Percentiles rank a stretch among this genome's conserved stretches.
Evolutionary conservation across 1,284 basidiomycete species (phyloP).

Genomic region (Sporisorium exsertum): DNA sequence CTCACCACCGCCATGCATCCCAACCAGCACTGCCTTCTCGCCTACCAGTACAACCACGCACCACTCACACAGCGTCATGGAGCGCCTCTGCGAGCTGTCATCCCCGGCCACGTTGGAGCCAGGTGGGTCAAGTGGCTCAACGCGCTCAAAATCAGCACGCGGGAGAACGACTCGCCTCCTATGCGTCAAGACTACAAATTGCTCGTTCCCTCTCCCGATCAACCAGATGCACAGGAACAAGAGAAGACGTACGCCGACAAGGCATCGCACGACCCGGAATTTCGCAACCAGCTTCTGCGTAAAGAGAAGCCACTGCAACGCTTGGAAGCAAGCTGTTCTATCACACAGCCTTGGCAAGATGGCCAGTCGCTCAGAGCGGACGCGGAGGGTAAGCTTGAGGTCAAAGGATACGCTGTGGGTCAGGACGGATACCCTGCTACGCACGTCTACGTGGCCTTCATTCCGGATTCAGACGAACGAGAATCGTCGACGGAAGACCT

Average conservation of each 20-base stretch:
- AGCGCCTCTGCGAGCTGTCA: slow-evolving; percentile 76
- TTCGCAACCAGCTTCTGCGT: slow-evolving; percentile 20
- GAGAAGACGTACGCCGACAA: slow-evolving; percentile 24
- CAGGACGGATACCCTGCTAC: slow-evolving; percentile 39
- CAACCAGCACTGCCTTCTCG: slow-evolving; percentile 45
- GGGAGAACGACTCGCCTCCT: slow-evolving; percentile 29
- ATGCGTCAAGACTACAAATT: slow-evolving; percentile 43
- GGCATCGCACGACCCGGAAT: slow-evolving; percentile 13
- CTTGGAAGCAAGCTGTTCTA: slow-evolving; percentile 39
- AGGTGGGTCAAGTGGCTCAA: slow-evolving; percentile 84
- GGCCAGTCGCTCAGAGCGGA: not conserved
- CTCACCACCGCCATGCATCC: slow-evolving; percentile 52
- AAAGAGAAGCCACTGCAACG: slow-evolving; percentile 33
- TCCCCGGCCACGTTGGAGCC: slow-evolving; percentile 79
- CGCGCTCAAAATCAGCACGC: slow-evolving; percentile 12
- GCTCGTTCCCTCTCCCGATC: slow-evolving; percentile 9
- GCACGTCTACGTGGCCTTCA: slow-evolving; percentile 16
- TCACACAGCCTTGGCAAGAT: slow-evolving; percentile 27
- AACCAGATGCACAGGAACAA: slow-evolving; percentile 75
- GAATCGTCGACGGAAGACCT: slow-evolving; percentile 11
- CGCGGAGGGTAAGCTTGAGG: slow-evolving; percentile 2
- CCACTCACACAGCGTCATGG: slow-evolving; percentile 77
- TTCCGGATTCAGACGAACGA: slow-evolving; percentile 8
- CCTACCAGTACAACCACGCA: slow-evolving; percentile 69
- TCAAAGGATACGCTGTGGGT: slow-evolving; percentile 51